A percentile compares a stretch with the other conserved stretches of the same genome.
phyloP scores from a whole-genome alignment of 345 rosid genomes.

The Balakata baccata region DNA sequence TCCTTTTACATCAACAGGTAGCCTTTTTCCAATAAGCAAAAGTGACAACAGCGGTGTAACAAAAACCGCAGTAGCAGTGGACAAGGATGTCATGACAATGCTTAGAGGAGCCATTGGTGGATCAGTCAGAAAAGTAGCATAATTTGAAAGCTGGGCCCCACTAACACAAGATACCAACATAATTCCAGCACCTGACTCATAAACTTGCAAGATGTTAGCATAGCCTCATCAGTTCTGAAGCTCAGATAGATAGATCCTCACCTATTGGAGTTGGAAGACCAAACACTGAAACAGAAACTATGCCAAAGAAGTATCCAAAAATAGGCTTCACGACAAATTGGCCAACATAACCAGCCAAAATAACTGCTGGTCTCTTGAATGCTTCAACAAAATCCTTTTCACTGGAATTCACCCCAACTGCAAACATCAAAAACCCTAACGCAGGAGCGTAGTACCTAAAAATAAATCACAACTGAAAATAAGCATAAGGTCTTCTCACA shows the following conservation, averaged over 20 bases:
- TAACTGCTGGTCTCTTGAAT: constrained; percentile 69
- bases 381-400: constrained; percentile 89
- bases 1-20: constrained; percentile 91
- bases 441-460: constrained; percentile 93
- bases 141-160: constrained; percentile 93
- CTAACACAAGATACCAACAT: constrained; percentile 97
- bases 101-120: constrained; percentile 81
- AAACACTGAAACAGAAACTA: constrained; percentile 54
- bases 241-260: constrained; percentile 28
- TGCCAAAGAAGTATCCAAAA: constrained; percentile 79
- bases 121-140: constrained; percentile 84
- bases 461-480: constrained; percentile 9
- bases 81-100: constrained; percentile 90
- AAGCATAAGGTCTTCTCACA: neutral
- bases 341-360: constrained; percentile 73
- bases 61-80: constrained; percentile 83
- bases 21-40: constrained; percentile 78
- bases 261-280: constrained; percentile 82
- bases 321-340: constrained; percentile 83
- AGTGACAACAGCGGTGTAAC: constrained; percentile 77
- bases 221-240: neutral
- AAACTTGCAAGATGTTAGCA: constrained; percentile 17
- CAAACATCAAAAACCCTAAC: constrained; percentile 95
- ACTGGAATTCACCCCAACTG: constrained; percentile 86
- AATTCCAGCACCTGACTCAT: constrained; percentile 72